A percentile compares a stretch with the other conserved stretches of the same genome.
phyloP scores from a whole-genome alignment of 805 yeast genomes.

The Groenewaldozyma salmanticensis region DNA sequence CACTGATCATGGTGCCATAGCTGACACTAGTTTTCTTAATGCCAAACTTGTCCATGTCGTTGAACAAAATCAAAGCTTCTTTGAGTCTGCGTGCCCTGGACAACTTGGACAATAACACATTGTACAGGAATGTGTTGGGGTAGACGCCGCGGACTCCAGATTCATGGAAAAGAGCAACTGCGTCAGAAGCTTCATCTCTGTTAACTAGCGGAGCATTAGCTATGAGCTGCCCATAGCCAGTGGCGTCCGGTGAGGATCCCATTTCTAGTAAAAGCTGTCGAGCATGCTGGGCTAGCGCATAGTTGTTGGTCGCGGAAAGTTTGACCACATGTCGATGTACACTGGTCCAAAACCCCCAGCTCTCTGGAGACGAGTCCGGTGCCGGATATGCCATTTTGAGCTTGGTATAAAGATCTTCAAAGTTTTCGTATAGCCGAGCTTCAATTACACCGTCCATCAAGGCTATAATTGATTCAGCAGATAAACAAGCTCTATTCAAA shows the following conservation, averaged over 20 bases:
- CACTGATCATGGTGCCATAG: slow-evolving; percentile 31
- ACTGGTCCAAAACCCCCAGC: slow-evolving; percentile 21
- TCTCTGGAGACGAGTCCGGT: slow-evolving; percentile 13
- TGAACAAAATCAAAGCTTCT: slow-evolving; percentile 24
- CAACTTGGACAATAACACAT: slow-evolving; percentile 27
- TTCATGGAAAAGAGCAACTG: slow-evolving; percentile 25
- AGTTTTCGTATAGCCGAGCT: slow-evolving; percentile 1
- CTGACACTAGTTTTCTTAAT: slow-evolving; percentile 25
- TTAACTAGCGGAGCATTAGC: slow-evolving; percentile 18
- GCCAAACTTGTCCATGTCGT: slow-evolving; percentile 23
- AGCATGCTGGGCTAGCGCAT: slow-evolving; percentile 19
- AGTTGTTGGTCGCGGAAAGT: slow-evolving; percentile 19
- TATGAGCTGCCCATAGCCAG: slow-evolving; percentile 28
- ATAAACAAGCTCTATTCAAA: slow-evolving; percentile 6
- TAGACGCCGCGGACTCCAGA: slow-evolving; percentile 19
- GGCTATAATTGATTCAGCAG: slow-evolving; percentile 15
- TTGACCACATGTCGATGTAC: slow-evolving; percentile 22
- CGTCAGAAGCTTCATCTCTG: slow-evolving; percentile 27
- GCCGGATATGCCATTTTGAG: slow-evolving; percentile 13
- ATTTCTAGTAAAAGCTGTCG: slow-evolving; percentile 19
- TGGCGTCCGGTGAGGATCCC: slow-evolving; percentile 26
- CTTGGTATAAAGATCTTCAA: slow-evolving; percentile 9
- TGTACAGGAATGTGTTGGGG: slow-evolving; percentile 28
- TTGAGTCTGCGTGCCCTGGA: slow-evolving; percentile 28
- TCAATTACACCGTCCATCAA: slow-evolving; percentile 14